These are phyloP conservation scores for Amaranthus tricolor DNA, from an alignment of 179 eudicot genomes.

Conservation along the genomic window DNA sequence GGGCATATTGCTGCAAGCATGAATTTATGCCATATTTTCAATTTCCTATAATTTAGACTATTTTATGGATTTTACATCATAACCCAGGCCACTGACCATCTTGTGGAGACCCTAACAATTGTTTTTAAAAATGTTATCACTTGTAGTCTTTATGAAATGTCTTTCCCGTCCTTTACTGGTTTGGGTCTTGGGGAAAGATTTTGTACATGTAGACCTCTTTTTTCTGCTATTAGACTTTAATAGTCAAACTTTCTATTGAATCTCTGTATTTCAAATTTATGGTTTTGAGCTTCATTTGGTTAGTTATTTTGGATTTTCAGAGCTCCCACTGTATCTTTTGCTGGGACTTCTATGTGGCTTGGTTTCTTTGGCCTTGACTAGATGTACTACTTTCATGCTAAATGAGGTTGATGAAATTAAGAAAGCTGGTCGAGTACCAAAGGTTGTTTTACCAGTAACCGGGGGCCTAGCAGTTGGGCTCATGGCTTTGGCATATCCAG, in stretches of 20 bases:
- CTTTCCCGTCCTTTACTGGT: not conserved
- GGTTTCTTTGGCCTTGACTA: constrained; percentile 73
- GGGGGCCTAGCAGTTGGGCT: constrained; percentile 84
- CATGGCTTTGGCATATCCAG: constrained; percentile 88
- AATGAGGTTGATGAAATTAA: constrained; percentile 45
- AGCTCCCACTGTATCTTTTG: constrained; percentile 94
- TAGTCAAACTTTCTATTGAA: not conserved
- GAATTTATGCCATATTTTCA: not conserved
- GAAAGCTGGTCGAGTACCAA: constrained; percentile 48
- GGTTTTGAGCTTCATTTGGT: constrained; percentile 19
- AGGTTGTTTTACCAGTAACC: constrained; percentile 56
- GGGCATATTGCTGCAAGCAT: constrained; percentile 8
- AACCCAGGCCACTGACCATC: not conserved
- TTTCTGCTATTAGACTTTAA: not conserved
- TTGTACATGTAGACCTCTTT: not conserved
- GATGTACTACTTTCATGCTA: constrained; percentile 73
- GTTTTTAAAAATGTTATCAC: not conserved
- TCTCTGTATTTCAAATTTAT: constrained; percentile 1
- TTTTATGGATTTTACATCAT: not conserved
- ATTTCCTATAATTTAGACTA: not conserved
- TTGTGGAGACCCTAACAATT: too few species aligned
- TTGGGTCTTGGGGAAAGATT: not conserved
- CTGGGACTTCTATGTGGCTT: constrained; percentile 88
- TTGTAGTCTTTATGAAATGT: not conserved
- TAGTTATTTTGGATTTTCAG: constrained; percentile 42